A percentile compares a stretch with the other conserved stretches of the same genome.
phyloP scores from a whole-genome alignment of 495 filamentous ascomycete species.

The Neurospora sp. region DNA sequence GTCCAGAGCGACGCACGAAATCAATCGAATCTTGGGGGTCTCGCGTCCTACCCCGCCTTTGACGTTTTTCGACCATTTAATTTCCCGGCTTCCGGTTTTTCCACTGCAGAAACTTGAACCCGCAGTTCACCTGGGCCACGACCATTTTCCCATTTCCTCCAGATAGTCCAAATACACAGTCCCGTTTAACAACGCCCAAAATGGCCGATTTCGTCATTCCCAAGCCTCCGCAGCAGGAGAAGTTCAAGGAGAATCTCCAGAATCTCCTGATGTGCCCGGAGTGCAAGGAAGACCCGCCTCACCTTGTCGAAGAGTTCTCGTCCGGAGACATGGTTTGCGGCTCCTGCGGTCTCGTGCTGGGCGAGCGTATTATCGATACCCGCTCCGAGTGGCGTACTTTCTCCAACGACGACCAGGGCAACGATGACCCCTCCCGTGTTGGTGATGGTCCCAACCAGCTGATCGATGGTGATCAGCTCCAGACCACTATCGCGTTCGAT shows the following conservation, averaged over 20 bases:
- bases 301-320: conserved; percentile 85
- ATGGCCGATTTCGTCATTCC: conserved; percentile 6
- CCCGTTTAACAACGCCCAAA: background rate
- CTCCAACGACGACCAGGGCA: conserved; percentile 87
- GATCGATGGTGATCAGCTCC: conserved; percentile 83
- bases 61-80: background rate
- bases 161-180: background rate
- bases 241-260: conserved; percentile 58
- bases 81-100: background rate
- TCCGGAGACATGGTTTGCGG: conserved; percentile 88
- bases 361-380: conserved; percentile 84
- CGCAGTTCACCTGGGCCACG: background rate
- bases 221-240: conserved; percentile 9
- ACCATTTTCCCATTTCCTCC: background rate
- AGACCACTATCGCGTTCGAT: conserved; percentile 81
- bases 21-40: background rate
- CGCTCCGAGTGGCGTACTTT: conserved; percentile 98
- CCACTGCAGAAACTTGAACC: background rate
- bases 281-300: conserved; percentile 82
- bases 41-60: background rate
- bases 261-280: conserved; percentile 74
- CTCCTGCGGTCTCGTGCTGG: conserved; percentile 84
- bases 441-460: conserved; percentile 83
- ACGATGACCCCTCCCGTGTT: conserved; percentile 94
- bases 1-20: background rate